A percentile compares a stretch with the other conserved stretches of the same genome.
phyloP scores from a whole-genome alignment of 1,284 basidiomycete species.

The Pisolithus thermaeus region DNA sequence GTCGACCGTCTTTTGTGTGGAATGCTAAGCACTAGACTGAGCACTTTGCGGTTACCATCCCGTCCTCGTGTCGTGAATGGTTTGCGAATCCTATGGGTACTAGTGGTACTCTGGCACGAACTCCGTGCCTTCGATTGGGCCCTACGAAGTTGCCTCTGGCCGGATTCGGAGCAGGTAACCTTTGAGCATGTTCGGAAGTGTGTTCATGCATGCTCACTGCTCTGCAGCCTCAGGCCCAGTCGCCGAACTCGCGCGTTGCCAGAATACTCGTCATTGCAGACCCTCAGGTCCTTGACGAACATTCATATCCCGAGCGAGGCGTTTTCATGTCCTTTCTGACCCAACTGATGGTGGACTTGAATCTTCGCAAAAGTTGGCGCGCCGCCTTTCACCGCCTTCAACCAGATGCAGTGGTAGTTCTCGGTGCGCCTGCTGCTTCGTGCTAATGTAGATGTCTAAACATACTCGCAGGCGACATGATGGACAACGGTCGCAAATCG shows the following conservation, averaged over 20 bases:
- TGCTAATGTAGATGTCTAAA: conserved; percentile 29
- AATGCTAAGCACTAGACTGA: not conserved
- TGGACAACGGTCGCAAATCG: conserved; percentile 65
- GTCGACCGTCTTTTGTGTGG: not conserved
- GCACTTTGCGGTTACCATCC: not conserved
- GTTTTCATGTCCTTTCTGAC: conserved; percentile 38
- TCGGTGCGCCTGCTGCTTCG: conserved; percentile 64
- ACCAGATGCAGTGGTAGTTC: conserved; percentile 72
- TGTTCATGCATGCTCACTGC: not conserved
- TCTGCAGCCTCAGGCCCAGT: conserved; percentile 12
- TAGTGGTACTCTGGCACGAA: conserved; percentile 28
- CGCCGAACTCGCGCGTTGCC: conserved; percentile 29
- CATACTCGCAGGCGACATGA: conserved; percentile 51
- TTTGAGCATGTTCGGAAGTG: not conserved
- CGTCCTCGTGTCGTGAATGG: conserved; percentile 5
- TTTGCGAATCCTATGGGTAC: conserved; percentile 19
- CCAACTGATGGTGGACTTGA: conserved; percentile 58
- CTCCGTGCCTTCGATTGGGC: conserved; percentile 21
- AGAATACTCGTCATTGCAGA: conserved; percentile 75
- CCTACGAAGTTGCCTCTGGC: conserved; percentile 21
- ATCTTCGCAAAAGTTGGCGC: conserved; percentile 73
- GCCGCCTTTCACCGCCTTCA: conserved; percentile 47
- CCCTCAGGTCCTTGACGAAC: conserved; percentile 64
- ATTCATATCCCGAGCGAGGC: conserved; percentile 36
- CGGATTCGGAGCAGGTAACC: conserved; percentile 19